These are phyloP conservation scores for Candida dubliniensis DNA, from an alignment of 1,139 yeast species.

Conservation along the genomic window DNA sequence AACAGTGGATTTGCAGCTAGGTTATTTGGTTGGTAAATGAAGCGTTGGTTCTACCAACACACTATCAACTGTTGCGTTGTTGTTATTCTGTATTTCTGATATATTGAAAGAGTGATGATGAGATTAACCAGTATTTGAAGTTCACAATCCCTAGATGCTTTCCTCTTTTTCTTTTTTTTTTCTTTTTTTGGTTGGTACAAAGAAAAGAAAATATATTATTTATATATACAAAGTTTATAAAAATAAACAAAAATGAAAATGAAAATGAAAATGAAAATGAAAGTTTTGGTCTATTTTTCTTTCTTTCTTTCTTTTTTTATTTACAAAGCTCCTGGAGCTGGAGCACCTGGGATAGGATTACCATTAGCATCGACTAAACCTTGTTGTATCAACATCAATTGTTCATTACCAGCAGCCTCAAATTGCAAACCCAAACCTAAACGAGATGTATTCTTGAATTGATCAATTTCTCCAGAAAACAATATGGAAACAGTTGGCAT, in stretches of 20 bases:
- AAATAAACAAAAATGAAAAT: slow-evolving; percentile 2
- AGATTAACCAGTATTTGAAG: too few relatives aligned
- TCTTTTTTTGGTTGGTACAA: too few relatives aligned
- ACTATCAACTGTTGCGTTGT: too few relatives aligned
- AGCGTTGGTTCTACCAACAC: neutral
- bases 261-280: neutral
- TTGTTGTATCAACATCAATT: slow-evolving; percentile 73
- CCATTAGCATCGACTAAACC: slow-evolving; percentile 79
- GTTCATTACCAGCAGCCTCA: slow-evolving; percentile 92
- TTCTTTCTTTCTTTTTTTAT: neutral
- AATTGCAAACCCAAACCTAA: slow-evolving; percentile 94
- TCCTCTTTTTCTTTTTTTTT: neutral
- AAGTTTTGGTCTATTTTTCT: too few relatives aligned
- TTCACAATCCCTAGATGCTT: neutral
- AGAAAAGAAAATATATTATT: neutral
- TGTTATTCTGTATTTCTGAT: too few relatives aligned
- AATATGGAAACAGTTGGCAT: slow-evolving; percentile 87
- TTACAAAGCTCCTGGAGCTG: slow-evolving; percentile 19
- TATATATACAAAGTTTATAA: slow-evolving; percentile 6
- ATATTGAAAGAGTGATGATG: too few relatives aligned
- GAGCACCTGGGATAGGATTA: slow-evolving; percentile 79
- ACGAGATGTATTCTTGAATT: slow-evolving; percentile 76
- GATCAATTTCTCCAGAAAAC: slow-evolving; percentile 91
- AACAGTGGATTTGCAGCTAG: slow-evolving; percentile 23
- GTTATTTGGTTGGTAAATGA: slow-evolving; percentile 37